These are phyloP conservation scores for Sarcodon aspratus DNA, from an alignment of 768 basidiomycete genomes.

Conservation along the genomic window DNA sequence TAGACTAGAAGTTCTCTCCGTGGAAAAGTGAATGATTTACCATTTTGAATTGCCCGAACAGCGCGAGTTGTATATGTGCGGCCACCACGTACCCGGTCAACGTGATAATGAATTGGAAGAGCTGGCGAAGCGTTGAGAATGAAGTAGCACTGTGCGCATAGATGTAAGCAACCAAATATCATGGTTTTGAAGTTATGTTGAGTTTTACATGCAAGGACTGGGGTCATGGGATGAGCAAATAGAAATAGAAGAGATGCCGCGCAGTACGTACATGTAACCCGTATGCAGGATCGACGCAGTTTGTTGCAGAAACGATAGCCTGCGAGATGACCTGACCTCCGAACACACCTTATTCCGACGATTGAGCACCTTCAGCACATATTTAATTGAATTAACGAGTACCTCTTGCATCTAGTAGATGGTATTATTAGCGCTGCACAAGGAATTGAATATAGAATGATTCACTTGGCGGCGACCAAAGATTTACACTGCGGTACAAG, in stretches of 20 bases:
- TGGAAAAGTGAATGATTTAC: constrained; percentile 9
- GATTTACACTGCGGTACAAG: constrained; percentile 37
- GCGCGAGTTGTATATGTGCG: constrained; percentile 57
- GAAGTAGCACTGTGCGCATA: constrained; percentile 59
- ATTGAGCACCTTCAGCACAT: background rate
- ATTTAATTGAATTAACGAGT: background rate
- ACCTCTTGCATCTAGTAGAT: no score
- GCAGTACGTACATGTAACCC: constrained; percentile 46
- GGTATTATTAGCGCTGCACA: no score
- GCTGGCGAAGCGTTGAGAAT: constrained; percentile 63
- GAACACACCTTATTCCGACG: constrained; percentile 38
- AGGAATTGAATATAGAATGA: background rate
- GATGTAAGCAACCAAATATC: background rate
- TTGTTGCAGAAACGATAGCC: constrained; percentile 72
- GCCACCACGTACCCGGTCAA: constrained; percentile 67
- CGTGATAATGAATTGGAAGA: constrained; percentile 61
- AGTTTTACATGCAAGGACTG: constrained; percentile 61
- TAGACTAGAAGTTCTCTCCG: no score
- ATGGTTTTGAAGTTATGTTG: background rate
- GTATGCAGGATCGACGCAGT: constrained; percentile 53
- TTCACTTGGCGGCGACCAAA: background rate
- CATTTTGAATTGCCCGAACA: constrained; percentile 33
- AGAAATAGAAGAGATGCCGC: constrained; percentile 1
- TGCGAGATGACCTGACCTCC: constrained; percentile 88
- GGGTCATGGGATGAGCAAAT: background rate